These are phyloP conservation scores for Articulospora tetracladia DNA, from an alignment of 495 filamentous ascomycete species.

Conservation along the genomic window DNA sequence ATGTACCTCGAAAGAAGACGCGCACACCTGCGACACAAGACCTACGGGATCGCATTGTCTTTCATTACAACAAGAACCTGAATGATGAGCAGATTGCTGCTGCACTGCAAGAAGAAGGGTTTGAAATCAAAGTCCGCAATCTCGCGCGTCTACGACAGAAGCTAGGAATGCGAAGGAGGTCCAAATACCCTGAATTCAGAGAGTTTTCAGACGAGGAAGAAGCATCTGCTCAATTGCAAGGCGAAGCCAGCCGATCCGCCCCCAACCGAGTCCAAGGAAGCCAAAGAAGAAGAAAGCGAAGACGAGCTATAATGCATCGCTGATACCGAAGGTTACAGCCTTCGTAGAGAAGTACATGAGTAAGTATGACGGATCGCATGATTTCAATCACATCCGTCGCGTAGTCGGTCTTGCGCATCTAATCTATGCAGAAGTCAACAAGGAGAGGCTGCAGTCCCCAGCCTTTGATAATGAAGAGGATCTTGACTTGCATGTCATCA, in stretches of 20 bases:
- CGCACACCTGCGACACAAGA: slow-evolving; percentile 15
- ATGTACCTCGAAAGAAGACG: slow-evolving; percentile 20
- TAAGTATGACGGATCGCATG: slow-evolving; percentile 79
- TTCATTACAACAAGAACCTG: slow-evolving; percentile 25
- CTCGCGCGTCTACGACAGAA: slow-evolving; percentile 22
- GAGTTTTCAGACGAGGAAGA: slow-evolving; percentile 20
- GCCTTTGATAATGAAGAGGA: slow-evolving; percentile 23
- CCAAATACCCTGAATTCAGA: slow-evolving; percentile 23
- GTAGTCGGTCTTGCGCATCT: slow-evolving; percentile 69
- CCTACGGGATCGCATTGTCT: slow-evolving; percentile 13
- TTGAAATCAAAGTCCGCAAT: slow-evolving; percentile 18
- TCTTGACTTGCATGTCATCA: slow-evolving; percentile 54
- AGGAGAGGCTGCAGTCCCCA: slow-evolving; percentile 29
- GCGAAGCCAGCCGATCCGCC: background rate
- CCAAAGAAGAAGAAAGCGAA: slow-evolving; percentile 18
- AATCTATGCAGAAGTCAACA: slow-evolving; percentile 38
- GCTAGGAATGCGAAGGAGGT: slow-evolving; percentile 22
- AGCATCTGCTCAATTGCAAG: slow-evolving; percentile 8
- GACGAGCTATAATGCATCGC: slow-evolving; percentile 11
- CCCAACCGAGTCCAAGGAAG: background rate
- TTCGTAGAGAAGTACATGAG: slow-evolving; percentile 62
- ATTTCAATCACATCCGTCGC: slow-evolving; percentile 77
- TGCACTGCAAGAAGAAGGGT: slow-evolving; percentile 17
- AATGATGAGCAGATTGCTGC: slow-evolving; percentile 23
- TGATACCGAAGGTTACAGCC: slow-evolving; percentile 23